A percentile compares a stretch with the other conserved stretches of the same genome.
Conservation (phyloP, 768 basidiomycete genomes). For the Boletus insuetus region DNA sequence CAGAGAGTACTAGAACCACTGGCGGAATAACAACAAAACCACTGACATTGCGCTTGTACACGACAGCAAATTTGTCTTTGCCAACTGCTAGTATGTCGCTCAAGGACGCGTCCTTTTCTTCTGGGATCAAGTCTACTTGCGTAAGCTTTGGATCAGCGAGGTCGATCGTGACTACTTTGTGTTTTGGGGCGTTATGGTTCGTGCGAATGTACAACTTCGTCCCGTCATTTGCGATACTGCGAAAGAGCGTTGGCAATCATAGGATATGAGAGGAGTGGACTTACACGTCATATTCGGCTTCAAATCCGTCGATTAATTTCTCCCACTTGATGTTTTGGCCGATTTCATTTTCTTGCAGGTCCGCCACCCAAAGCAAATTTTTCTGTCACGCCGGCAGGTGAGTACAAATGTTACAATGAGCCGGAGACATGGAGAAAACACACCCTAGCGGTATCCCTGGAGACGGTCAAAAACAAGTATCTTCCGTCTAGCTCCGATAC, state of each 20-base stretch:
- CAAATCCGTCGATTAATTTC: conserved; percentile 68
- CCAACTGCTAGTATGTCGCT: conserved; percentile 48
- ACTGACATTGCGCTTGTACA: conserved; percentile 73
- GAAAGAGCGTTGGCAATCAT: conserved; percentile 1
- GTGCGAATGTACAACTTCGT: conserved; percentile 62
- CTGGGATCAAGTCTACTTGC: conserved; percentile 62
- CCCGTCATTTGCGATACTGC: conserved; percentile 64
- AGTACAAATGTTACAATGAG: not conserved
- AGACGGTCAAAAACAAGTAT: conserved; percentile 54
- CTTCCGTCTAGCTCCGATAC: conserved; percentile 61
- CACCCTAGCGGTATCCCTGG: conserved; percentile 65
- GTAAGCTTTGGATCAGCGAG: conserved; percentile 46
- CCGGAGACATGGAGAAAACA: not conserved
- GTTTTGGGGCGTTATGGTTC: conserved; percentile 61
- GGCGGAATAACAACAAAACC: not conserved
- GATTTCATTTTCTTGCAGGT: conserved; percentile 57
- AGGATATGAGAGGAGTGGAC: conserved; percentile 20
- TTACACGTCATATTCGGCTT: conserved; percentile 63
- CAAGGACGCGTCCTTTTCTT: conserved; percentile 62
- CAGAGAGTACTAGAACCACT: not conserved
- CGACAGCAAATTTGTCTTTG: conserved; percentile 53
- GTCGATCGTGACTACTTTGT: conserved; percentile 66
- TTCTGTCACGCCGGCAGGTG: conserved; percentile 43
- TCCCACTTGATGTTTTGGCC: conserved; percentile 68
- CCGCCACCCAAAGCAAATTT: conserved; percentile 73